These are phyloP conservation scores for Castanea crenata DNA, from an alignment of 306 rosid species.

Conservation along the genomic window DNA sequence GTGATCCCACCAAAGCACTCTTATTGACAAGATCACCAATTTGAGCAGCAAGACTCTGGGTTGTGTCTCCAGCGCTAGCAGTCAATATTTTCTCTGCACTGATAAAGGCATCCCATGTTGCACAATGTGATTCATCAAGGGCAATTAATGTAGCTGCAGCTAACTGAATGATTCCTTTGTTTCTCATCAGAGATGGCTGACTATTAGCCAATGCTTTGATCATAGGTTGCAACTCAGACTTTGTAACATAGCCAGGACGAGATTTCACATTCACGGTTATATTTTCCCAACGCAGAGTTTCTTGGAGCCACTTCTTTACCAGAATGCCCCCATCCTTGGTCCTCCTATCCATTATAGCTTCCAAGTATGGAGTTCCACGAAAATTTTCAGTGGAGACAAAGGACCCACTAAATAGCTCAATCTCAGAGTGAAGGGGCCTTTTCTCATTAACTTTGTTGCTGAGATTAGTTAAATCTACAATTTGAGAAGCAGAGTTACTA, in stretches of 20 bases:
- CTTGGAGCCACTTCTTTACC: constrained; percentile 93
- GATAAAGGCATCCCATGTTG: constrained; percentile 82
- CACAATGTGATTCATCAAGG: constrained; percentile 60
- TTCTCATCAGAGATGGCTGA: constrained; percentile 66
- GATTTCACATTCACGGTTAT: constrained; percentile 56
- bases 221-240: constrained; percentile 69
- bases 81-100: constrained; percentile 72
- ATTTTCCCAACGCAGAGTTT: constrained; percentile 66
- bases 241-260: constrained; percentile 63
- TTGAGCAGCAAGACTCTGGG: constrained; percentile 90
- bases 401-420: constrained; percentile 59
- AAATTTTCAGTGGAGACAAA: constrained; percentile 72
- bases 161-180: constrained; percentile 89
- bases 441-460: constrained; percentile 46
- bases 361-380: constrained; percentile 77
- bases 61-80: constrained; percentile 80
- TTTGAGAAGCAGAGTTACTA: constrained; percentile 49
- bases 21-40: constrained; percentile 79
- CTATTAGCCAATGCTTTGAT: constrained; percentile 67
- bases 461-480: constrained; percentile 49
- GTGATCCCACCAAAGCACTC: constrained; percentile 66
- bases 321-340: constrained; percentile 75
- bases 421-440: constrained; percentile 29
- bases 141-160: constrained; percentile 73
- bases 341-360: constrained; percentile 80